Base-by-base conservation (phyloP, 2,329 filamentous ascomycete genomes). In the Claviceps lovelessii region DNA sequence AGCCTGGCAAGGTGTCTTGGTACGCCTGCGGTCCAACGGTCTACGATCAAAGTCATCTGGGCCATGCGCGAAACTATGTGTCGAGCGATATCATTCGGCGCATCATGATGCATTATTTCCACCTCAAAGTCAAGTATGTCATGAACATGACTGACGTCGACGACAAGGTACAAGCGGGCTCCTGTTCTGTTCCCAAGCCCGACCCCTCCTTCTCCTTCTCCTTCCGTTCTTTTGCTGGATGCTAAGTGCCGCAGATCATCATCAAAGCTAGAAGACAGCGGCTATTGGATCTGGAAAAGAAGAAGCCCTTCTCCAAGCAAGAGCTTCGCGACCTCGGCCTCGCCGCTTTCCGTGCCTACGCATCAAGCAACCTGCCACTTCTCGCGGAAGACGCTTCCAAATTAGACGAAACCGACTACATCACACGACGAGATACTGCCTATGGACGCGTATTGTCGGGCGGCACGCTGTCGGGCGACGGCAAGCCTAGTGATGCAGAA, bases 61-160 rank as follows among this genome's bases (percentile, higher is more conserved):
- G 88, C 35, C 89, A 95, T 70, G 89, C 88, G 35, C 78, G 88
- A 61, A 95, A 95, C 72, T 95, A 95, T 78, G 87, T 95, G 59
- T 88, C 85, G 51, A 91, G 88, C 49, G 90, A 95, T 68, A 90
- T 95, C 59, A 83, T 95, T 61, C 80, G 90, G 58, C 83, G 90
- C 63, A 88, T 95, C 62, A 72, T 95, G 69, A 76, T 79, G 64
- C 83, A 91, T 68, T 91, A 93, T 70, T 94, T 95, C 67, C 81
- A 82, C 58, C 93, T 86, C 68, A 74, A 89, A 46, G 81, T 95
- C 60, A 81, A 84, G 57, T 95, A 94, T 71, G 87, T 95, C 60
- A 93, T 94, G 85, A 95, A 95, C 71, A 89, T 93, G 59, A 95
- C 90, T 33, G 90, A 91, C 63, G 79, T 91, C 44, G 86, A 90